A percentile compares a stretch with the other conserved stretches of the same genome.
Conservation (phyloP, 2,329 filamentous ascomycete species). For the Neonectria ditissima region DNA sequence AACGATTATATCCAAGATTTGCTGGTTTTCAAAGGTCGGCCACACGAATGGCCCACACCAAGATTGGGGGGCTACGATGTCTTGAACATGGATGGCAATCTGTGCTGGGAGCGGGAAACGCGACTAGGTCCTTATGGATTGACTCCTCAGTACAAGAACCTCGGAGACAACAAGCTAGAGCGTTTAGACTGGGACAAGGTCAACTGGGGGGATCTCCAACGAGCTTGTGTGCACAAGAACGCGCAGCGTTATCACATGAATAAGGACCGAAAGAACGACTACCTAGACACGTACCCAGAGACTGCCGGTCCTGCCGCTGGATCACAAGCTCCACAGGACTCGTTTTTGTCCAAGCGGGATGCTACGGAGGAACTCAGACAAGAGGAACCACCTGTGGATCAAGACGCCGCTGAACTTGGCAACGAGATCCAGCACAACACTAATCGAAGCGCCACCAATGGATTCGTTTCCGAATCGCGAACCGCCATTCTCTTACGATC, state of each 20-base stretch:
- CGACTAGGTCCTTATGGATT: slow-evolving; percentile 76
- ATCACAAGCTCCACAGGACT: slow-evolving; percentile 28
- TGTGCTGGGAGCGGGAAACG: slow-evolving; percentile 77
- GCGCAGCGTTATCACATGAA: slow-evolving; percentile 68
- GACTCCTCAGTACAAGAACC: slow-evolving; percentile 60
- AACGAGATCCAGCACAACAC: slow-evolving; percentile 18
- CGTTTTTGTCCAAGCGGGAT: slow-evolving; percentile 27
- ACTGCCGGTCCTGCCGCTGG: slow-evolving; percentile 36
- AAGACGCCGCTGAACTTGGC: neutral
- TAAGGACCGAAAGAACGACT: slow-evolving; percentile 56
- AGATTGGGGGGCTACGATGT: slow-evolving; percentile 72
- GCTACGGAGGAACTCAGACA: slow-evolving; percentile 1
- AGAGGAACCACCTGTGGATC: neutral
- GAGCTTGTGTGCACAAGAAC: slow-evolving; percentile 74
- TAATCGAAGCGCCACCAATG: slow-evolving; percentile 29
- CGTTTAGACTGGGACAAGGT: slow-evolving; percentile 71
- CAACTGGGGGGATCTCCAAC: slow-evolving; percentile 78
- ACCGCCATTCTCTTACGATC: slow-evolving; percentile 82
- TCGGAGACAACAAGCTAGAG: slow-evolving; percentile 49
- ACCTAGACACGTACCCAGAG: slow-evolving; percentile 56
- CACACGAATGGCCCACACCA: slow-evolving; percentile 68
- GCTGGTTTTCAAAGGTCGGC: slow-evolving; percentile 71
- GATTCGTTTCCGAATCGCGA: slow-evolving; percentile 59
- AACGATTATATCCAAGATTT: slow-evolving; percentile 71
- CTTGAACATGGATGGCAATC: slow-evolving; percentile 69